Evolutionary conservation across 768 basidiomycete species (phyloP).

Genomic region (Kwoniella mangroviensis): DNA sequence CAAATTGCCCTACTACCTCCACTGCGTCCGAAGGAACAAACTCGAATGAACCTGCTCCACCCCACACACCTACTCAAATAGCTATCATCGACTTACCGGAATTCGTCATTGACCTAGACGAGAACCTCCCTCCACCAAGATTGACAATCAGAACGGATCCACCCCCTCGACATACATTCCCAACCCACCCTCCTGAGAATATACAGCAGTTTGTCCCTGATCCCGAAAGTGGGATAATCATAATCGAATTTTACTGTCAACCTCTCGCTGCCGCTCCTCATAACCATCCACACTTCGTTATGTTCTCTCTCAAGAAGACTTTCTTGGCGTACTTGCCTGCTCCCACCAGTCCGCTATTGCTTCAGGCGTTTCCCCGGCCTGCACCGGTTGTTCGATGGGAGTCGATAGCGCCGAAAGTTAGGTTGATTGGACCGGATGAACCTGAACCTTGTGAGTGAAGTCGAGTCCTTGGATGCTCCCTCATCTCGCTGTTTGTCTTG

Average conservation of each 20-base stretch:
- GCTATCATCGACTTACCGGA: slow-evolving; percentile 45
- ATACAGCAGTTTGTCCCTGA: slow-evolving; percentile 41
- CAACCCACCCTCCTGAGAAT: slow-evolving; percentile 37
- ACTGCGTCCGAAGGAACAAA: neutral
- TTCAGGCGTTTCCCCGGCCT: slow-evolving; percentile 38
- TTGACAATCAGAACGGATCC: slow-evolving; percentile 54
- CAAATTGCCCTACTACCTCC: neutral
- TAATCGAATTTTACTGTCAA: slow-evolving; percentile 51
- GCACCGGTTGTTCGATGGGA: slow-evolving; percentile 48
- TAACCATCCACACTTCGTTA: slow-evolving; percentile 34
- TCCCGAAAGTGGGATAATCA: slow-evolving; percentile 47
- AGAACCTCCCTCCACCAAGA: slow-evolving; percentile 47
- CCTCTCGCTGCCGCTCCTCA: slow-evolving; percentile 10
- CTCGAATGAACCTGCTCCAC: slow-evolving; percentile 32
- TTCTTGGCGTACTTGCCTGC: slow-evolving; percentile 43
- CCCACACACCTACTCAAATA: slow-evolving; percentile 45
- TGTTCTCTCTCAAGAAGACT: slow-evolving; percentile 43
- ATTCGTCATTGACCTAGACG: slow-evolving; percentile 35
- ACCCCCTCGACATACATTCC: slow-evolving; percentile 51
- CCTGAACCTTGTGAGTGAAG: slow-evolving; percentile 38
- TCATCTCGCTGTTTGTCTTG: too few species aligned
- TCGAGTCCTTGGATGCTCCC: too few species aligned
- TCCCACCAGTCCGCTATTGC: slow-evolving; percentile 35
- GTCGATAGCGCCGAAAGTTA: slow-evolving; percentile 45
- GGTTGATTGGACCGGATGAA: slow-evolving; percentile 47